Percentiles rank a stretch among this genome's conserved stretches.
These are phyloP conservation scores for Cryptosporidium parvum DNA, from an alignment of 169 alveolate species.

Conservation along the genomic window DNA sequence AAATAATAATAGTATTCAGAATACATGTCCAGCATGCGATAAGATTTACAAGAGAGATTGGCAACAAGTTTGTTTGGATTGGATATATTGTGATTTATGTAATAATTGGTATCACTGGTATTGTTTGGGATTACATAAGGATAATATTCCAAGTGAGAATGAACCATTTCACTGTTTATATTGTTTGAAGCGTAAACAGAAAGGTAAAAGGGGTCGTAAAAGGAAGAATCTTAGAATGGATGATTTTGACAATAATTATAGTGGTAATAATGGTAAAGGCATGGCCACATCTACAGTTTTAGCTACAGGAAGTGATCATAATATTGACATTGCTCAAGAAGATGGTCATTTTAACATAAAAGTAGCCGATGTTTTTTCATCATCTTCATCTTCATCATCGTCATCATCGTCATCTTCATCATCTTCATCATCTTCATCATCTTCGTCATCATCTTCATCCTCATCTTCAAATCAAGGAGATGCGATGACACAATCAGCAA, in stretches of 20 bases:
- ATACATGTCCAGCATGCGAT: slow-evolving; percentile 56
- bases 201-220: slow-evolving; percentile 10
- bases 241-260: not conserved
- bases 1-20: not conserved
- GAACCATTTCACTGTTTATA: slow-evolving; percentile 48
- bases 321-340: not conserved
- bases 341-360: not conserved
- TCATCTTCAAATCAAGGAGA: not conserved
- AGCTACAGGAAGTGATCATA: too few relatives aligned
- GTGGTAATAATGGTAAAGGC: not conserved
- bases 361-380: not conserved
- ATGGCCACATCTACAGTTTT: not conserved
- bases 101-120: slow-evolving; percentile 71
- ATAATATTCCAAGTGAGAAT: slow-evolving; percentile 38
- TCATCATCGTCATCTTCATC: not conserved
- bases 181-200: slow-evolving; percentile 5
- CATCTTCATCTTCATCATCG: too few relatives aligned
- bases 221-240: not conserved
- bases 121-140: slow-evolving; percentile 45
- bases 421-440: too few relatives aligned
- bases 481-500: not conserved
- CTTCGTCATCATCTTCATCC: not conserved
- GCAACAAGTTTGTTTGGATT: slow-evolving; percentile 30
- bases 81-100: slow-evolving; percentile 74
- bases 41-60: slow-evolving; percentile 42